Evolutionary conservation across 106 monocot species (phyloP).

Genomic region (Iris macrosiphon): DNA sequence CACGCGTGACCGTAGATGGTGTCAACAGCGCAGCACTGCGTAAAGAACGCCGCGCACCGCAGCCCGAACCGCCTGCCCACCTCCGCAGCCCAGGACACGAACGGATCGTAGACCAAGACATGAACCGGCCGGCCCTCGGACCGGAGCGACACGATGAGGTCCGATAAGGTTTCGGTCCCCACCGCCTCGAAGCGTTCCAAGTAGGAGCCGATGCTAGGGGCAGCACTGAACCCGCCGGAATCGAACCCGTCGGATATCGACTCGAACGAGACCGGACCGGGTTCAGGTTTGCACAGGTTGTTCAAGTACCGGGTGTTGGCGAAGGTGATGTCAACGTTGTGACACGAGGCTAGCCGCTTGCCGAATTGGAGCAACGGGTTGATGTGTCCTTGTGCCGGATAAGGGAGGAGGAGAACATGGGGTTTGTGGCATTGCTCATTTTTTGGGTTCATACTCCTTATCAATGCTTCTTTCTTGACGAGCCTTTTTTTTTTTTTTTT

Average conservation of each 20-base stretch:
- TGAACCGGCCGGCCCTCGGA: slow-evolving; percentile 19
- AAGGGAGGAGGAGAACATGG: slow-evolving; percentile 51
- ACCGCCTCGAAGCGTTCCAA: slow-evolving; percentile 14
- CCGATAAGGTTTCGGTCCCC: slow-evolving; percentile 23
- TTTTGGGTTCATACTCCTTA: too few relatives aligned
- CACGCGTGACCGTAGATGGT: slow-evolving; percentile 26
- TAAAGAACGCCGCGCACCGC: slow-evolving; percentile 39
- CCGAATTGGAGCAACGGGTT: slow-evolving; percentile 77
- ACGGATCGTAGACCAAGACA: slow-evolving; percentile 44
- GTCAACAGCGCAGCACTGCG: slow-evolving; percentile 42
- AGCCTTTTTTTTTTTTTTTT: too few relatives aligned
- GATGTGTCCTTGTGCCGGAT: slow-evolving; percentile 80
- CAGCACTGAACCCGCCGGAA: slow-evolving; percentile 17
- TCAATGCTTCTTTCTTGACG: too few relatives aligned
- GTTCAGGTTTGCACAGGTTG: neutral
- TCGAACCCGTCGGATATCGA: slow-evolving; percentile 74
- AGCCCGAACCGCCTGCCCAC: slow-evolving; percentile 28
- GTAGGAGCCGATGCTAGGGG: neutral
- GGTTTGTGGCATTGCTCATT: too few relatives aligned
- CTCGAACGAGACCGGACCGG: slow-evolving; percentile 17
- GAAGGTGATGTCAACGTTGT: slow-evolving; percentile 22
- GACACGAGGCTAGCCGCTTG: slow-evolving; percentile 40
- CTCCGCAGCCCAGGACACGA: slow-evolving; percentile 41
- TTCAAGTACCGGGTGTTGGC: slow-evolving; percentile 48
- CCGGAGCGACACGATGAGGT: slow-evolving; percentile 17